Evolutionary conservation across 1,284 basidiomycete genomes (phyloP).

Genomic region (Cerrena zonata): DNA sequence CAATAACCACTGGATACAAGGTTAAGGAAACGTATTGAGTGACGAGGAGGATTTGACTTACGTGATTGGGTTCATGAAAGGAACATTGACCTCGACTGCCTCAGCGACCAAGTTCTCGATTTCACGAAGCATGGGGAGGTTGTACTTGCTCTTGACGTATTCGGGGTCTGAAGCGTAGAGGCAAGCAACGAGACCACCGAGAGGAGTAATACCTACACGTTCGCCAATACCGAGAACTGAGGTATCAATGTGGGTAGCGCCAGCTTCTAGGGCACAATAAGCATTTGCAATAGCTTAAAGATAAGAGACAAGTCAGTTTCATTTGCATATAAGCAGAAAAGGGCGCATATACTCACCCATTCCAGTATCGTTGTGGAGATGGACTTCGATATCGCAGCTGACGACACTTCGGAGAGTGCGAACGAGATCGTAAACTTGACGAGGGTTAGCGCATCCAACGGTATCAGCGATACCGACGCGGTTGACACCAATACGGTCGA

Average conservation of each 20-base stretch:
- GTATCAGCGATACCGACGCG: slow-evolving; percentile 99
- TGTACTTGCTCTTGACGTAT: slow-evolving; percentile 99
- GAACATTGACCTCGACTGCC: slow-evolving; percentile 95
- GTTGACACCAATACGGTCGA: slow-evolving; percentile 99
- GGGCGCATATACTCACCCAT: slow-evolving; percentile 48
- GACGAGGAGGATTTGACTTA: slow-evolving; percentile 31
- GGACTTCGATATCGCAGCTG: slow-evolving; percentile 94
- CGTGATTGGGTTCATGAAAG: slow-evolving; percentile 94
- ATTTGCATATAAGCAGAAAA: not conserved
- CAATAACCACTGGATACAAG: slow-evolving; percentile 76
- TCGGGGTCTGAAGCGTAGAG: slow-evolving; percentile 95
- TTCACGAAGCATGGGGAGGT: slow-evolving; percentile 93
- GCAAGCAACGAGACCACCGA: slow-evolving; percentile 94
- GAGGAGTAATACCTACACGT: slow-evolving; percentile 97
- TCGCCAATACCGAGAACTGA: slow-evolving; percentile 97
- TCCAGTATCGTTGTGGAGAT: slow-evolving; percentile 98
- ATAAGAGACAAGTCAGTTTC: not conserved
- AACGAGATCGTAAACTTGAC: slow-evolving; percentile 98
- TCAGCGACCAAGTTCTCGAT: slow-evolving; percentile 99
- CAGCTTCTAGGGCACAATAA: slow-evolving; percentile 96
- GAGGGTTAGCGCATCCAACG: slow-evolving; percentile 96
- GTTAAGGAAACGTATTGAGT: not conserved
- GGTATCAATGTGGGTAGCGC: slow-evolving; percentile 98
- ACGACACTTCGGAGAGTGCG: slow-evolving; percentile 94
- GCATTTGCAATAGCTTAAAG: slow-evolving; percentile 90